Percentiles rank a stretch among this genome's conserved stretches.
These are phyloP conservation scores for Musa itinerans DNA, from an alignment of 176 grass and related monocot genomes.

Conservation along the genomic window DNA sequence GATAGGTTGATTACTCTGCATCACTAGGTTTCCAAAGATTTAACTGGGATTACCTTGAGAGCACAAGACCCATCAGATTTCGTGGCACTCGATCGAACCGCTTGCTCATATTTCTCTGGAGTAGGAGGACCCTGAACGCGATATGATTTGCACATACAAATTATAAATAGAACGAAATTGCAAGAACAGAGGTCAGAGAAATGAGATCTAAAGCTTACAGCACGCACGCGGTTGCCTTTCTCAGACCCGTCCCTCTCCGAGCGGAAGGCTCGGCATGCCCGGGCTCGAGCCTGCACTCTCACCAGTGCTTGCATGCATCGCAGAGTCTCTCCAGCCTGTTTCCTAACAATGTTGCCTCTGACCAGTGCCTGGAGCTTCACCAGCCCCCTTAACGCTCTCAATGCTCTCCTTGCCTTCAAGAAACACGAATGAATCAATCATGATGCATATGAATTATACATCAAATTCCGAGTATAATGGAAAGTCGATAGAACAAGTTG, in stretches of 20 bases:
- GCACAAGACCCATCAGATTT: conserved; percentile 41
- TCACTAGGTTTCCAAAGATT: not conserved
- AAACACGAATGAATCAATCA: not conserved
- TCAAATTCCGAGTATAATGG: too few species aligned
- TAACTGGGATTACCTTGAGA: conserved; percentile 39
- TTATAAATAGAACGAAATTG: not conserved
- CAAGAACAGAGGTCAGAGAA: not conserved
- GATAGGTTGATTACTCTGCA: too few species aligned
- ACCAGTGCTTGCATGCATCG: conserved; percentile 93
- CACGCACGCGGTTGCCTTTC: not conserved
- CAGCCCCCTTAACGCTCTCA: conserved; percentile 74
- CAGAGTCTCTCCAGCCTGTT: conserved; percentile 83
- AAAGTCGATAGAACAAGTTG: too few species aligned
- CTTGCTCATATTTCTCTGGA: conserved; percentile 59
- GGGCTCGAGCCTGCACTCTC: conserved; percentile 63
- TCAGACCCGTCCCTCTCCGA: conserved; percentile 18
- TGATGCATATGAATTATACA: not conserved
- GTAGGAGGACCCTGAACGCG: conserved; percentile 38
- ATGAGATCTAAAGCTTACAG: not conserved
- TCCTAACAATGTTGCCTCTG: conserved; percentile 86
- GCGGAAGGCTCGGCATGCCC: conserved; percentile 36
- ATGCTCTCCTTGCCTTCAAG: conserved; percentile 69
- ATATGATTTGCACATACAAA: not conserved
- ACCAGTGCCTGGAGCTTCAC: conserved; percentile 96
- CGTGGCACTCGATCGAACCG: conserved; percentile 12